phyloP scores from a whole-genome alignment of 352 stramenopile genomes.

The Thalassiosira mediterranea region DNA sequence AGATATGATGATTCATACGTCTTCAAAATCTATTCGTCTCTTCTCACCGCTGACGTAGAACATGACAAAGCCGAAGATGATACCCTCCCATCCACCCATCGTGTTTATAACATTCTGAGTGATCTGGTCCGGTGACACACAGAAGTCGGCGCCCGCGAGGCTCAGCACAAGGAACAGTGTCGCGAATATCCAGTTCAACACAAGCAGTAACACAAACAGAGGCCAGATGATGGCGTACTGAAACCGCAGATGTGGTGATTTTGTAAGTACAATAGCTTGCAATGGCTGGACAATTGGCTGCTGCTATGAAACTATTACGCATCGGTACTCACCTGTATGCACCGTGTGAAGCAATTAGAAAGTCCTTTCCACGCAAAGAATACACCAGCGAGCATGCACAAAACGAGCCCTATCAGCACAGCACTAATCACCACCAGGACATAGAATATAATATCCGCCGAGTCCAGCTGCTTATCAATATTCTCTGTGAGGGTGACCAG shows the following conservation, averaged over 20 bases:
- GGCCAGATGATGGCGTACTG: constrained; percentile 51
- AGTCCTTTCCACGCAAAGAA: constrained; percentile 26
- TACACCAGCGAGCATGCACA: constrained; percentile 27
- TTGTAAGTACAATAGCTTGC: neutral
- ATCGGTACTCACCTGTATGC: constrained; percentile 6
- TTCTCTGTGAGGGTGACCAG: constrained; percentile 6
- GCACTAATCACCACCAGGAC: constrained; percentile 26
- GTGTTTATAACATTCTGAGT: constrained; percentile 19
- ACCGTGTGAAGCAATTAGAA: constrained; percentile 41
- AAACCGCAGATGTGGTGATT: neutral
- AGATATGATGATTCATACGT: no score
- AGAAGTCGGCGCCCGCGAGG: constrained; percentile 53
- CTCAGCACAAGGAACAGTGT: constrained; percentile 44
- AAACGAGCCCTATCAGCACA: constrained; percentile 30
- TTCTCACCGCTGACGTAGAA: constrained; percentile 55
- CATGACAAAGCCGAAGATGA: constrained; percentile 39
- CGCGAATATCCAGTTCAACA: constrained; percentile 43
- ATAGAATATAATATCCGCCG: constrained; percentile 13
- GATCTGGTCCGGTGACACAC: constrained; percentile 25
- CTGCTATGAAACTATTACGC: no score
- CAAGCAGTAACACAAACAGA: constrained; percentile 41
- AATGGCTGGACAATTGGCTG: no score
- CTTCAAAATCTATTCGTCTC: no score
- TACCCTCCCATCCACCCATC: constrained; percentile 27
- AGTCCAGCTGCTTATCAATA: constrained; percentile 6